A percentile compares a stretch with the other conserved stretches of the same genome.
These are phyloP conservation scores for Lentinula novae-zelandiae DNA, from an alignment of 1,284 basidiomycete genomes.

Conservation along the genomic window DNA sequence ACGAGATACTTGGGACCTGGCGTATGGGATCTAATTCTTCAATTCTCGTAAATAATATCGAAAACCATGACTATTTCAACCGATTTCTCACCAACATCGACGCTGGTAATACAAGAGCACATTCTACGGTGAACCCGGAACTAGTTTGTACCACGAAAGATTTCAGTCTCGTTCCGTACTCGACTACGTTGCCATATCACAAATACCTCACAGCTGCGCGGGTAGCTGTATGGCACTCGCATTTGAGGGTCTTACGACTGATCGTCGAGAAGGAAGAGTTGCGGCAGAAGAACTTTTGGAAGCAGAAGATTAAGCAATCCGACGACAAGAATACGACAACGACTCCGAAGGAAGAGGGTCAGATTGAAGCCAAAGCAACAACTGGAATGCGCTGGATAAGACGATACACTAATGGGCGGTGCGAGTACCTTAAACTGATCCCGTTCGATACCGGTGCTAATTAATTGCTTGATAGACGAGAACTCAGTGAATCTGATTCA, in stretches of 20 bases:
- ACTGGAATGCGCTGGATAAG: background rate
- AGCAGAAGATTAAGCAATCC: background rate
- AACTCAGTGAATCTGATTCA: background rate
- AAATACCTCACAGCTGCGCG: conserved; percentile 53
- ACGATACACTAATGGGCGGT: background rate
- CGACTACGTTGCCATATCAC: conserved; percentile 37
- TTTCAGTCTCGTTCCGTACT: conserved; percentile 35
- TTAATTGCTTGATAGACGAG: background rate
- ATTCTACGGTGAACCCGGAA: background rate
- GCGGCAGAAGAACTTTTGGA: conserved; percentile 5
- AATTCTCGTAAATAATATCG: background rate
- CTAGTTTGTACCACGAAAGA: conserved; percentile 51
- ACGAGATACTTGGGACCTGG: background rate
- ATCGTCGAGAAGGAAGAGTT: conserved; percentile 29
- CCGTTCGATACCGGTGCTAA: too few relatives aligned
- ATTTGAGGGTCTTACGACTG: conserved; percentile 49
- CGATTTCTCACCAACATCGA: background rate
- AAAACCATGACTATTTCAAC: background rate
- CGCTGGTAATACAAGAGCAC: background rate
- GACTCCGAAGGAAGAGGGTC: background rate
- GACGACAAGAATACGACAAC: background rate
- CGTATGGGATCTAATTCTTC: background rate
- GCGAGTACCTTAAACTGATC: background rate
- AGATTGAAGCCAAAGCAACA: background rate
- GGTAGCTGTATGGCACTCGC: conserved; percentile 75